Conservation (phyloP, 1,284 basidiomycete genomes). For the Naganishia albida region DNA sequence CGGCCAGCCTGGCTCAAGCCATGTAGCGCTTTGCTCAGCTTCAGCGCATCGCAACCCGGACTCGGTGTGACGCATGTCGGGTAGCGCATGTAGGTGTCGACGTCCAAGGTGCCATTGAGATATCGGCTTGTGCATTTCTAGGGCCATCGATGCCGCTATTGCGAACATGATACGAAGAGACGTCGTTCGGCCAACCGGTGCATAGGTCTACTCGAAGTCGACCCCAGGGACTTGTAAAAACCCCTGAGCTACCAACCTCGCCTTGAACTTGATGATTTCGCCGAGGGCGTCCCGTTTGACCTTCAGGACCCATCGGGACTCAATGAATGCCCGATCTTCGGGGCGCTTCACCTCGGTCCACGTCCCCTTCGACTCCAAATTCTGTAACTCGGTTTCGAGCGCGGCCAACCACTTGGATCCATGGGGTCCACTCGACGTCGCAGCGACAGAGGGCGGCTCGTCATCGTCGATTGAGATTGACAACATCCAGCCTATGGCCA, state of each 20-base stretch:
- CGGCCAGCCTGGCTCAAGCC: too few species aligned
- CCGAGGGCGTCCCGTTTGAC: slow-evolving; percentile 32
- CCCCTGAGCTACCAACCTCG: slow-evolving; percentile 41
- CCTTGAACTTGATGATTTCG: slow-evolving; percentile 48
- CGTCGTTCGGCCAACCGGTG: slow-evolving; percentile 54
- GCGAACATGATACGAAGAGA: slow-evolving; percentile 53
- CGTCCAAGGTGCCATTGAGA: too few species aligned
- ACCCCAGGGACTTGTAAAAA: slow-evolving; percentile 50
- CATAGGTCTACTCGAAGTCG: slow-evolving; percentile 56
- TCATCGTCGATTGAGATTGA: not conserved
- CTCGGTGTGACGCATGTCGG: too few species aligned
- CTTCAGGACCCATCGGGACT: slow-evolving; percentile 39
- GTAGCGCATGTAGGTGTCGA: too few species aligned
- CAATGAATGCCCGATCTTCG: slow-evolving; percentile 11
- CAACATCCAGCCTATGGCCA: not conserved
- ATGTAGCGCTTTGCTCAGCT: too few species aligned
- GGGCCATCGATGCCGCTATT: slow-evolving; percentile 56
- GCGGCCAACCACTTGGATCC: not conserved
- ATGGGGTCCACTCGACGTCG: not conserved
- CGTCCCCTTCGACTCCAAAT: not conserved
- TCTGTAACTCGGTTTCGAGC: not conserved
- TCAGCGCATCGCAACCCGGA: too few species aligned
- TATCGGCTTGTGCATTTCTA: slow-evolving; percentile 54
- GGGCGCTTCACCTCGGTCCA: not conserved
- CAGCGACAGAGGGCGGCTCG: not conserved